Percentiles rank a stretch among this genome's conserved stretches.
Conservation (phyloP, 352 stramenopile genomes). For the Globisporangium spinosum region DNA sequence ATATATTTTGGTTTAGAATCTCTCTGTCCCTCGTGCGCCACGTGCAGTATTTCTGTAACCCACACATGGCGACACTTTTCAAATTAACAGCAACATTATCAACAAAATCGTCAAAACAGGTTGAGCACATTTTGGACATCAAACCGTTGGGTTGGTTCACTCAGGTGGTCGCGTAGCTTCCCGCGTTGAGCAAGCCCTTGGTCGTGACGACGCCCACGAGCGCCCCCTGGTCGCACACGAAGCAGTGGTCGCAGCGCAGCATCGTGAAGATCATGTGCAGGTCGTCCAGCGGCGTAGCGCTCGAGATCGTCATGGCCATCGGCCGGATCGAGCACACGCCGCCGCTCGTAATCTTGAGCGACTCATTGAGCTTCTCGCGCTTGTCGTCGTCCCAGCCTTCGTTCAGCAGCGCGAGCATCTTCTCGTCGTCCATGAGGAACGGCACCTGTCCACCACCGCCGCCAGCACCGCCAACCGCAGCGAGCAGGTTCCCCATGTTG, state of each 20-base stretch:
- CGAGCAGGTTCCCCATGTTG: conserved; percentile 20
- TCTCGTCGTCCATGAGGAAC: conserved; percentile 80
- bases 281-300: conserved; percentile 74
- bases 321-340: conserved; percentile 62
- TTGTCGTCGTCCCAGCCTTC: conserved; percentile 65
- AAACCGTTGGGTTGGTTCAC: not conserved
- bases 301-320: conserved; percentile 82
- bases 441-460: conserved; percentile 29
- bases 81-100: not conserved
- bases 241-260: conserved; percentile 85
- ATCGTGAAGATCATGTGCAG: conserved; percentile 91
- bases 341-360: conserved; percentile 70
- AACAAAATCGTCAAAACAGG: conserved; percentile 1
- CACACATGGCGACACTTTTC: not conserved
- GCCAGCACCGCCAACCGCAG: not conserved
- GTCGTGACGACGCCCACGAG: conserved; percentile 82
- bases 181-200: conserved; percentile 58
- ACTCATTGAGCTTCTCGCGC: conserved; percentile 43
- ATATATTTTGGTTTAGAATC: conserved; percentile 11
- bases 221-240: conserved; percentile 83
- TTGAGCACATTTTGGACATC: not conserved
- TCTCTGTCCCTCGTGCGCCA: not conserved
- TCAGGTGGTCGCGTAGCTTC: conserved; percentile 23
- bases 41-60: conserved; percentile 9
- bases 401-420: conserved; percentile 74